Percentiles rank a stretch among this genome's conserved stretches.
Evolutionary conservation across 495 filamentous ascomycete genomes (phyloP).

Genomic region (Lasiosphaeria miniovina): DNA sequence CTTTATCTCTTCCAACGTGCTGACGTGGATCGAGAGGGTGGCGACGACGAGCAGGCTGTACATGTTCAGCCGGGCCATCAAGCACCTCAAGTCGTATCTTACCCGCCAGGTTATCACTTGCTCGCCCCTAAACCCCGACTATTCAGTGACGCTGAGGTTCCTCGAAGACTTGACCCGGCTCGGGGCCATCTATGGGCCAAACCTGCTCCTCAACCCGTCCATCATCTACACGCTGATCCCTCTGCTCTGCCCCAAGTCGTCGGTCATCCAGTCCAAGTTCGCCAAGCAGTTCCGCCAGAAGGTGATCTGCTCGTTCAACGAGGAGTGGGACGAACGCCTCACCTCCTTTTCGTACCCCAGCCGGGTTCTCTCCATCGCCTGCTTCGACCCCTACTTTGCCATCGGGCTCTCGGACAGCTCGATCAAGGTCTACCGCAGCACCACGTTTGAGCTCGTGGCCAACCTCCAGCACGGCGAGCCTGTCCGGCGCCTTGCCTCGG

Average conservation of each 20-base stretch:
- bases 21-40: conserved; percentile 22
- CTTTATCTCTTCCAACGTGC: conserved; percentile 18
- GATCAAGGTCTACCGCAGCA: conserved; percentile 17
- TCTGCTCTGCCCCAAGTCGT: conserved; percentile 16
- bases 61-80: conserved; percentile 15
- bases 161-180: conserved; percentile 19
- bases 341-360: conserved; percentile 11
- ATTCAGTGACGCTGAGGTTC: conserved; percentile 10
- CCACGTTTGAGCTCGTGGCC: conserved; percentile 19
- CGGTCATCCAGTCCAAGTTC: conserved; percentile 20
- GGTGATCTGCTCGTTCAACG: conserved; percentile 17
- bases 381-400: conserved; percentile 16
- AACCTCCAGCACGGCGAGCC: conserved; percentile 20
- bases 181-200: conserved; percentile 19
- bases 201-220: conserved; percentile 17
- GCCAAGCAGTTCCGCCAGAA: conserved; percentile 16
- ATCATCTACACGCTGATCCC: conserved; percentile 21
- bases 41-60: conserved; percentile 17
- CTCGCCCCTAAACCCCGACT: conserved; percentile 17
- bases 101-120: conserved; percentile 14
- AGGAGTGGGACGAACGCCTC: conserved; percentile 25
- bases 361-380: conserved; percentile 20
- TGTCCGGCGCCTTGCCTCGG: conserved; percentile 15
- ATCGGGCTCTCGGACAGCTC: conserved; percentile 17
- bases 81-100: conserved; percentile 22